phyloP scores from a whole-genome alignment of 2,329 filamentous ascomycete genomes.

The Scopulariopsis brevicaulis region DNA sequence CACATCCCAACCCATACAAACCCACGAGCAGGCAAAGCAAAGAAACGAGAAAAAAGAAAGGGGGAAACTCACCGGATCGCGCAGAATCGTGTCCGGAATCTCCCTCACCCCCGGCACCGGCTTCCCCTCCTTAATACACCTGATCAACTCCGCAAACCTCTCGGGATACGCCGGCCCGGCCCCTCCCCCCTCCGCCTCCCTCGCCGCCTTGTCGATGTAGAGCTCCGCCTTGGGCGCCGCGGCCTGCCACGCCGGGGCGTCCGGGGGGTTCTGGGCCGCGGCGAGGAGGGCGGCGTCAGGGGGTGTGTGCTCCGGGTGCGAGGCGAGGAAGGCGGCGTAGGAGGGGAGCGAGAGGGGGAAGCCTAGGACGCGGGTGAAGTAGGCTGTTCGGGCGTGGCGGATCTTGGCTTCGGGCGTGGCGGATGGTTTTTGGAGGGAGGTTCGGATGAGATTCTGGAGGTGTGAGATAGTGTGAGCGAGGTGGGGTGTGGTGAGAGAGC shows the following conservation, averaged over 20 bases:
- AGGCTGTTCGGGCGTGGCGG: constrained; percentile 48
- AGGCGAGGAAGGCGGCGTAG: constrained; percentile 54
- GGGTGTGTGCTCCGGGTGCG: constrained; percentile 18
- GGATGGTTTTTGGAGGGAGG: constrained; percentile 26
- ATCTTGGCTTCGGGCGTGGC: constrained; percentile 27
- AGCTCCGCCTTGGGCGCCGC: constrained; percentile 36
- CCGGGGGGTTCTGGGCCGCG: constrained; percentile 13
- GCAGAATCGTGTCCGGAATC: constrained; percentile 69
- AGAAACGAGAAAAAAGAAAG: neutral
- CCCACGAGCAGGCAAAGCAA: neutral
- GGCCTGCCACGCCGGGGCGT: constrained; percentile 29
- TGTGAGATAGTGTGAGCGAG: neutral
- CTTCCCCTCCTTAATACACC: constrained; percentile 70
- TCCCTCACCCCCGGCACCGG: constrained; percentile 80
- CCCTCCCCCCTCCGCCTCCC: constrained; percentile 9
- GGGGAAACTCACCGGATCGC: constrained; percentile 48
- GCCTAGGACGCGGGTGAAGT: constrained; percentile 41
- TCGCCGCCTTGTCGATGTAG: constrained; percentile 26
- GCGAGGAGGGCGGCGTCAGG: constrained; percentile 23
- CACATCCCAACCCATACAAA: neutral
- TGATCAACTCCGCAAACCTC: constrained; percentile 75
- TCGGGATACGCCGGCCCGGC: constrained; percentile 63
- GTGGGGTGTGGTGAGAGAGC: neutral
- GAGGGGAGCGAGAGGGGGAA: constrained; percentile 50
- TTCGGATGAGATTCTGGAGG: constrained; percentile 15